These are phyloP conservation scores for Macaranga tanarius DNA, from an alignment of 441 rosid genomes.

Conservation along the genomic window DNA sequence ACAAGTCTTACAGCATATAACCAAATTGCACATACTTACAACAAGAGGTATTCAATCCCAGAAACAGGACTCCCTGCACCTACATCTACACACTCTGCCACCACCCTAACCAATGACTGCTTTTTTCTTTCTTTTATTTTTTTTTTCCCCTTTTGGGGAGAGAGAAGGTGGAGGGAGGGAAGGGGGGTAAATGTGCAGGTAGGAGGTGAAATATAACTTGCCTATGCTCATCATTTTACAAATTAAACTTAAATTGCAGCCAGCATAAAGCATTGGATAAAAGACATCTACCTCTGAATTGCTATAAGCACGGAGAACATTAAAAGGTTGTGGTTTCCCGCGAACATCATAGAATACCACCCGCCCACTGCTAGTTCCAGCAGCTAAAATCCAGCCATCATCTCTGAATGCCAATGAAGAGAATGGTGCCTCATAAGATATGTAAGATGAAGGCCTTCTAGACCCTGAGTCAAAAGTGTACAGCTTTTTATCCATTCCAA, in stretches of 20 bases:
- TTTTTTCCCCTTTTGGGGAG: neutral
- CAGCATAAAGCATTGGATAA: conserved; percentile 8
- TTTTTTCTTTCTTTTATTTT: neutral
- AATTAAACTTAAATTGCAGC: neutral
- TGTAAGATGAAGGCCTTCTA: conserved; percentile 69
- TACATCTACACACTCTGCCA: neutral
- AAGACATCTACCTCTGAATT: conserved; percentile 71
- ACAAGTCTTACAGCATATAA: neutral
- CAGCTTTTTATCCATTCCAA: conserved; percentile 94
- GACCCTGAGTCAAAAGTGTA: conserved; percentile 91
- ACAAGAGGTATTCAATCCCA: neutral
- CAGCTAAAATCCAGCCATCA: conserved; percentile 87
- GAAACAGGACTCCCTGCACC: neutral
- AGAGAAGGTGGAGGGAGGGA: too few relatives aligned
- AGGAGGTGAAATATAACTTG: neutral
- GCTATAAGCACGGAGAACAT: conserved; percentile 82
- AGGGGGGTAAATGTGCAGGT: neutral
- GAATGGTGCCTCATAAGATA: conserved; percentile 86
- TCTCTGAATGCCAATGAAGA: conserved; percentile 94
- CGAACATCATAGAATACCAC: conserved; percentile 95
- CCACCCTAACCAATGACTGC: neutral
- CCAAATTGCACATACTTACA: neutral
- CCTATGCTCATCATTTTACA: neutral
- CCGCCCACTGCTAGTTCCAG: conserved; percentile 90
- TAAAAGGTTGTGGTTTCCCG: conserved; percentile 82